Percentiles rank a stretch among this genome's conserved stretches.
Evolutionary conservation across 148 eudicot genomes (phyloP).

Genomic region (Rhododendron simsii): DNA sequence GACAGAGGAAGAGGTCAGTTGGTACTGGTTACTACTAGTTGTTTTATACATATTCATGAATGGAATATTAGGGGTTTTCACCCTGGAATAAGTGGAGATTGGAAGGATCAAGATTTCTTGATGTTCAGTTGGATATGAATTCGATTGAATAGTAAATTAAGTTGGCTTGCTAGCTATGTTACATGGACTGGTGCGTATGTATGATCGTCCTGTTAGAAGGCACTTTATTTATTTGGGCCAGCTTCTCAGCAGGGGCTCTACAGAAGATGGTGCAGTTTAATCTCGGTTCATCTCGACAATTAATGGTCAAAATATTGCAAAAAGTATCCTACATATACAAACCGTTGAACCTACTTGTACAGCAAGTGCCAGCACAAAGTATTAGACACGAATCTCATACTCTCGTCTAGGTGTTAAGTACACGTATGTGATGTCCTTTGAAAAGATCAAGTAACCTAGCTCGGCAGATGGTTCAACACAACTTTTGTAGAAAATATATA

Average conservation of each 20-base stretch:
- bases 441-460: neutral
- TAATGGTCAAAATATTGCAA: too few species aligned
- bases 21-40: neutral
- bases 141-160: neutral
- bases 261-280: too few species aligned
- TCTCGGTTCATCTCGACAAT: too few species aligned
- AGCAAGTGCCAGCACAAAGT: too few species aligned
- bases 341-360: too few species aligned
- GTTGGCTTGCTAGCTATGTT: neutral
- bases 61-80: neutral
- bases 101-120: neutral
- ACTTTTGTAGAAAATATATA: neutral
- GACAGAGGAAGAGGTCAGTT: constrained; percentile 77
- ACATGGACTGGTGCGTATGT: neutral
- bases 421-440: too few species aligned
- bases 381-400: too few species aligned
- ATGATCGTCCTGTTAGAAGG: neutral
- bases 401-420: too few species aligned
- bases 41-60: neutral
- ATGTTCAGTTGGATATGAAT: neutral
- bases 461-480: neutral
- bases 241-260: too few species aligned
- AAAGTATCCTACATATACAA: too few species aligned
- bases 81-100: neutral
- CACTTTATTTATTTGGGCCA: too few species aligned